Base-by-base conservation (phyloP, 768 basidiomycete genomes). In the Sistotremastrum suecicum region DNA sequence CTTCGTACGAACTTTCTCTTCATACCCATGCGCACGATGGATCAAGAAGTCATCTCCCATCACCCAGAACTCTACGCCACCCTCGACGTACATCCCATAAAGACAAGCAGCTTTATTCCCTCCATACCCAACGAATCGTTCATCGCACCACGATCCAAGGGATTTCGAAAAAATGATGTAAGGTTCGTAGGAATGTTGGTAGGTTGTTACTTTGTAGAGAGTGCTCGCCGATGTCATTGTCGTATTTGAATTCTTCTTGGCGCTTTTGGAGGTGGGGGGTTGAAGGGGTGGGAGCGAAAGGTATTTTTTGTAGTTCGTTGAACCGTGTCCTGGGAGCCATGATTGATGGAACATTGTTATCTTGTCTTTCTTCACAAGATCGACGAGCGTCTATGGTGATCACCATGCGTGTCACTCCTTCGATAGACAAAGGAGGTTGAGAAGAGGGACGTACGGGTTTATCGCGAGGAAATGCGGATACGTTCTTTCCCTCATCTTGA, bases 71-170 rank as follows among this genome's bases (percentile, higher is more conserved):
- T 78, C 78, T 36, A 89, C 73, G 3, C 89, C 89, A 8, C 85
- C 79, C 20, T 20, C 20, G 5, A 92, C 66, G 63, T 87, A 88
- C 76, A 92, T 85, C 59, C 89, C 89, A 57, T 83, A 90, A 35
- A 90, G 69, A 57, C 89, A 91, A 7, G 90, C 88, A 2, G 89
- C 89, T 60, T 92, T 92, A 67, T 92, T 92, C 2, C 79, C 86
- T 3, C 89, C 89, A 58, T 91, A 91, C 1, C 89, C 89, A 40
- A 89, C 71, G 56, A 92, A 92, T 34, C 87, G 75, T 58, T 90
- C 87, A 54, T 91, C 87, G 55, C 88, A 91, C 86, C 86, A 88
- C 49, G 4, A 3, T 7, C 11, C 20, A 20, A 20, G 20, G 20
- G 20, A 20, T 20, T 79, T 83, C 62, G 74, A 81, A 56, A 85